Conservation (phyloP, 1,284 basidiomycete species). For the Peniophora sp. region DNA sequence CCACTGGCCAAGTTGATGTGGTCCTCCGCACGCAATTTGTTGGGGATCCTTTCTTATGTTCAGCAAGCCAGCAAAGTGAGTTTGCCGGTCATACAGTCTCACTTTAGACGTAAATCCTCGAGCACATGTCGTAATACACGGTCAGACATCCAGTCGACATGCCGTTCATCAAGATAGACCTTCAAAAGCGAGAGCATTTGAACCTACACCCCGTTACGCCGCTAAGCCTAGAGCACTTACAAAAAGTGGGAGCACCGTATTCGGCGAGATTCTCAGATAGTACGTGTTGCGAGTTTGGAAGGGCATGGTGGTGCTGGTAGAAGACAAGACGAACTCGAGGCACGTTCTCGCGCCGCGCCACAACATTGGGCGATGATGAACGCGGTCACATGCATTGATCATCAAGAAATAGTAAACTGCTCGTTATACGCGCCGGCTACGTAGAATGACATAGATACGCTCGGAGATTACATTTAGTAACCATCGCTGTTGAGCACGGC, state of each 20-base stretch:
- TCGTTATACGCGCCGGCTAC: too few relatives aligned
- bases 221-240: slow-evolving; percentile 28
- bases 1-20: slow-evolving; percentile 33
- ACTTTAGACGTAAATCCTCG: slow-evolving; percentile 64
- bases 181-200: slow-evolving; percentile 16
- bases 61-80: too few relatives aligned
- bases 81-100: too few relatives aligned
- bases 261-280: slow-evolving; percentile 62
- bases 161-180: slow-evolving; percentile 74
- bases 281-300: slow-evolving; percentile 58
- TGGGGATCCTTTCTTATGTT: slow-evolving; percentile 41
- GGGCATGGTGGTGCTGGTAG: slow-evolving; percentile 24
- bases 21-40: slow-evolving; percentile 56
- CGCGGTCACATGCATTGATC: too few relatives aligned
- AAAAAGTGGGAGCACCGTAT: slow-evolving; percentile 60
- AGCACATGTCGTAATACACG: slow-evolving; percentile 60
- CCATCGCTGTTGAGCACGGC: slow-evolving; percentile 17
- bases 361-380: too few relatives aligned
- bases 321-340: neutral
- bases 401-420: too few relatives aligned
- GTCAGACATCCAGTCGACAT: slow-evolving; percentile 76
- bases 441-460: too few relatives aligned
- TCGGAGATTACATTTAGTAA: too few relatives aligned
- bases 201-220: neutral
- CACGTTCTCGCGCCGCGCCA: too few relatives aligned